phyloP scores from a whole-genome alignment of 1,139 yeast species.

The Blastobotrys ciferrii region DNA sequence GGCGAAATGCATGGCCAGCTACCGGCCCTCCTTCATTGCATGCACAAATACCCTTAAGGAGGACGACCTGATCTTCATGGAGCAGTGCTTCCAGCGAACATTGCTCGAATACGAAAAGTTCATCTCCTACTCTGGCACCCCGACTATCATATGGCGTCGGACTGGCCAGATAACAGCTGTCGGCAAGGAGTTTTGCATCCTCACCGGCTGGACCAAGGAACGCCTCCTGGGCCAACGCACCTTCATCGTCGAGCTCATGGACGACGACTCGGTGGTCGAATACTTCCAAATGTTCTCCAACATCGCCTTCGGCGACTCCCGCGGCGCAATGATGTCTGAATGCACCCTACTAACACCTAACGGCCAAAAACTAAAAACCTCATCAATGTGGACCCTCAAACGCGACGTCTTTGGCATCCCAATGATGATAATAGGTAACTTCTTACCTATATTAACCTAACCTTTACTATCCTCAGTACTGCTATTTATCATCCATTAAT shows the following conservation, averaged over 20 bases:
- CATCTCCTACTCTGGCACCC: constrained; percentile 83
- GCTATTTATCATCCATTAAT: neutral
- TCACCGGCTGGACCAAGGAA: constrained; percentile 85
- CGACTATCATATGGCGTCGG: constrained; percentile 92
- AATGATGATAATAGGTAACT: constrained; percentile 94
- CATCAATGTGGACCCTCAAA: constrained; percentile 88
- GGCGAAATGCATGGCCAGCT: constrained; percentile 86
- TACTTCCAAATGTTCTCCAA: constrained; percentile 82
- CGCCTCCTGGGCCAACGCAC: constrained; percentile 48
- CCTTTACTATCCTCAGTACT: neutral
- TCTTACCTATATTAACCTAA: constrained; percentile 53
- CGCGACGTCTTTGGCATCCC: constrained; percentile 91
- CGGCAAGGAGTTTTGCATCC: constrained; percentile 83
- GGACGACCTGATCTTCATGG: constrained; percentile 91
- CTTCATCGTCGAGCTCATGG: constrained; percentile 86
- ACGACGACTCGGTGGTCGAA: constrained; percentile 80
- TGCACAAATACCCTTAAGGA: constrained; percentile 85
- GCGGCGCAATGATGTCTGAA: constrained; percentile 79
- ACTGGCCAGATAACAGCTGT: constrained; percentile 95
- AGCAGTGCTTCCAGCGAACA: constrained; percentile 92
- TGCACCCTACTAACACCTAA: constrained; percentile 70
- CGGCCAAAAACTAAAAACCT: constrained; percentile 51
- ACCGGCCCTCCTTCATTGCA: constrained; percentile 89
- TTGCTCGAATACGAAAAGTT: constrained; percentile 83
- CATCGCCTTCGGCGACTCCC: constrained; percentile 87